Conservation (phyloP, 1,284 basidiomycete species). For the Leucoagaricus sp. region DNA sequence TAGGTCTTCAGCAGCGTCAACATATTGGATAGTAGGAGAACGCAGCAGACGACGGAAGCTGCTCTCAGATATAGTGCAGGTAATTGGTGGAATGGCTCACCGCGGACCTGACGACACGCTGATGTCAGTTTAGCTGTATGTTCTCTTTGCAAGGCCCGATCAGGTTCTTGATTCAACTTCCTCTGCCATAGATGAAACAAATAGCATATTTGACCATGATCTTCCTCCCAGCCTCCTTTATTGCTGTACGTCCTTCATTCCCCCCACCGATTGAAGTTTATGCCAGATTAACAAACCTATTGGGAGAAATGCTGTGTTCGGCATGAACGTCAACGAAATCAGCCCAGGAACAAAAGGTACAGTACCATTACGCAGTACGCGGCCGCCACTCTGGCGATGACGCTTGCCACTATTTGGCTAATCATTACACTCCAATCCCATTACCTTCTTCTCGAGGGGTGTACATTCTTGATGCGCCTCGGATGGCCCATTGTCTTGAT, state of each 20-base stretch:
- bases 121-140: too few species aligned
- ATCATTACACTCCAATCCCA: conserved; percentile 35
- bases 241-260: conserved; percentile 39
- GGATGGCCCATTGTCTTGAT: conserved; percentile 19
- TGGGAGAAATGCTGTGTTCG: conserved; percentile 15
- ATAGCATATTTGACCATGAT: conserved; percentile 53
- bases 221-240: conserved; percentile 53
- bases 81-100: too few species aligned
- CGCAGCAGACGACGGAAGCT: conserved; percentile 36
- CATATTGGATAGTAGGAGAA: conserved; percentile 39
- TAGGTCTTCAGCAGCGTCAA: conserved; percentile 47
- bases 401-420: conserved; percentile 36
- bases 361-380: conserved; percentile 33
- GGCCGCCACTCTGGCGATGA: conserved; percentile 34
- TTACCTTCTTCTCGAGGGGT: conserved; percentile 8
- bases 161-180: neutral
- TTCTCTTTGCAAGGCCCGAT: too few species aligned
- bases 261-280: neutral
- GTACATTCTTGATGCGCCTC: conserved; percentile 17
- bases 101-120: too few species aligned
- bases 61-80: conserved; percentile 40
- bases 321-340: conserved; percentile 19
- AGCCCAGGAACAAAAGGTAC: conserved; percentile 17
- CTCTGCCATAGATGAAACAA: conserved; percentile 46
- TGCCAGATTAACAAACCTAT: neutral